Conservation (phyloP, 441 rosid genomes). For the Gossypium trilobum region DNA sequence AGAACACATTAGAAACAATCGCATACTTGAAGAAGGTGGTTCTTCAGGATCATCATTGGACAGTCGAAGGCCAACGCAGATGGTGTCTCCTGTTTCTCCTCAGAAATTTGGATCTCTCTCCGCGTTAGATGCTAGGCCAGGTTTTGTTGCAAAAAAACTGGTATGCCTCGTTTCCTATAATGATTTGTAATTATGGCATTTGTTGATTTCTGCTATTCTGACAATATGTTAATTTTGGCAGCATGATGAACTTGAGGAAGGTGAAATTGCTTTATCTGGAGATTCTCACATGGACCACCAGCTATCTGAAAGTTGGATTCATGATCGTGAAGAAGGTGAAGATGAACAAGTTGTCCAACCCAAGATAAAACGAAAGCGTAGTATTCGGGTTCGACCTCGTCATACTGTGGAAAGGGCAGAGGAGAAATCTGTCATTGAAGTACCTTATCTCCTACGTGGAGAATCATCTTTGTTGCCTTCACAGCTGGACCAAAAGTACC, state of each 20-base stretch:
- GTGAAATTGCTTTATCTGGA: conserved; percentile 88
- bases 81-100: conserved; percentile 81
- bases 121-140: conserved; percentile 90
- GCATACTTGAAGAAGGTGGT: conserved; percentile 53
- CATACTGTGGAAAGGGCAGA: conserved; percentile 60
- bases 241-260: conserved; percentile 94
- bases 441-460: conserved; percentile 37
- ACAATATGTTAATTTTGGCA: conserved; percentile 30
- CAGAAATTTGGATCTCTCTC: conserved; percentile 93
- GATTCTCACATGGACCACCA: conserved; percentile 86
- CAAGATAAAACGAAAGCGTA: conserved; percentile 85
- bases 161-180: conserved; percentile 35
- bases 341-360: conserved; percentile 98
- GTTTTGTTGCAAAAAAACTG: conserved; percentile 68
- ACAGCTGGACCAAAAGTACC: conserved; percentile 56
- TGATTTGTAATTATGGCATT: conserved; percentile 13
- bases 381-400: conserved; percentile 87
- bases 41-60: conserved; percentile 90
- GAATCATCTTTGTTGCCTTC: conserved; percentile 44
- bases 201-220: conserved; percentile 14
- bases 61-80: conserved; percentile 47
- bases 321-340: conserved; percentile 91
- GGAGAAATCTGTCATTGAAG: conserved; percentile 44
- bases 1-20: conserved; percentile 42
- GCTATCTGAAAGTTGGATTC: conserved; percentile 93